These are phyloP conservation scores for Sporothrix brunneoviolacea DNA, from an alignment of 2,329 filamentous ascomycete genomes.

Conservation along the genomic window DNA sequence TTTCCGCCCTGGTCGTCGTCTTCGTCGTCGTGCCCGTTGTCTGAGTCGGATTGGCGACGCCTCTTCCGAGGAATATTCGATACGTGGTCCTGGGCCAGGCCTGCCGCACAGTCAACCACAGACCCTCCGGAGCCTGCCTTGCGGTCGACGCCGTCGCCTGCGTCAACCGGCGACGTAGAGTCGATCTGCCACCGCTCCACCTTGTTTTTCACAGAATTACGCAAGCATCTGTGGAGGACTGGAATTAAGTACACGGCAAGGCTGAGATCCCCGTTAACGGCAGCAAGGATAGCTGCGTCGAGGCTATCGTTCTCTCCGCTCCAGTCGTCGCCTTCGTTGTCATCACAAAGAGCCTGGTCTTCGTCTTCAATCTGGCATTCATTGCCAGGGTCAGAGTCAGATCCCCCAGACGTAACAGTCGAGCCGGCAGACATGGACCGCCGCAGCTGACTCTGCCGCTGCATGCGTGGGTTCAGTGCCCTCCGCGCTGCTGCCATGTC, in stretches of 20 bases:
- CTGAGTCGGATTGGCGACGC: conserved; percentile 14
- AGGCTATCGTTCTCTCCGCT: conserved; percentile 21
- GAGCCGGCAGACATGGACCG: neutral
- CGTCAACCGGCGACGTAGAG: neutral
- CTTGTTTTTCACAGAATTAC: conserved; percentile 18
- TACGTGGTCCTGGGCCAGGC: conserved; percentile 2
- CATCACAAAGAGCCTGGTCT: neutral
- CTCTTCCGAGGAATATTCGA: conserved; percentile 16
- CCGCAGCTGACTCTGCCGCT: conserved; percentile 7
- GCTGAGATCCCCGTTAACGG: conserved; percentile 20
- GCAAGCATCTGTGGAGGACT: conserved; percentile 19
- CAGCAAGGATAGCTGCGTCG: conserved; percentile 21
- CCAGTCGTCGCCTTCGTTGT: conserved; percentile 19
- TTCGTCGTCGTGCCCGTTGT: conserved; percentile 16
- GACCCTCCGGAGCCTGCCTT: neutral
- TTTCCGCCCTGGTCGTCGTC: conserved; percentile 17
- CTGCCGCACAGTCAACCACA: neutral
- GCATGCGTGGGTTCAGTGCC: neutral
- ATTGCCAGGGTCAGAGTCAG: neutral
- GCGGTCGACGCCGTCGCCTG: neutral
- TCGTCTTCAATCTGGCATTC: neutral
- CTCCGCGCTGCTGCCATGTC: neutral
- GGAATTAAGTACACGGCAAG: conserved; percentile 23
- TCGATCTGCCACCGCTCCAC: conserved; percentile 21
- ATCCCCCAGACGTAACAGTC: neutral